phyloP scores from a whole-genome alignment of 768 basidiomycete species.

The Suillus luteus region DNA sequence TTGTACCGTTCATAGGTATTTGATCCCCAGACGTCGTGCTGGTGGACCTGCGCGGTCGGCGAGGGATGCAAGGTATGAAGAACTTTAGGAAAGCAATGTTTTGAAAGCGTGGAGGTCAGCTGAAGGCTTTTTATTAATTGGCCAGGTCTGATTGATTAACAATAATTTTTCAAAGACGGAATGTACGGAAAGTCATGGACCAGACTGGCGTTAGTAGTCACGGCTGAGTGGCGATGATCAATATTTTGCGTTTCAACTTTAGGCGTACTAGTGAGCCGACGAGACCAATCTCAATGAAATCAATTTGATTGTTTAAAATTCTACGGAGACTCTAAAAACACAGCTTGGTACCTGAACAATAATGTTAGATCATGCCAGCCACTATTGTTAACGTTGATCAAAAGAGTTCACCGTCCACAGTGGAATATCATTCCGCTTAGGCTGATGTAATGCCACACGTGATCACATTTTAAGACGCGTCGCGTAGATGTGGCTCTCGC shows the following conservation, averaged over 20 bases:
- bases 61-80: slow-evolving; percentile 31
- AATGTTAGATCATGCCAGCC: neutral
- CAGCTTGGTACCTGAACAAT: neutral
- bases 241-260: neutral
- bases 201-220: neutral
- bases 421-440: neutral
- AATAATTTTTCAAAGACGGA: slow-evolving; percentile 5
- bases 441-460: slow-evolving; percentile 8
- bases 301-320: neutral
- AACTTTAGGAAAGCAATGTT: slow-evolving; percentile 29
- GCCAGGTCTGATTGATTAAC: slow-evolving; percentile 1
- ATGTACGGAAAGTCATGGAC: neutral
- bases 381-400: neutral
- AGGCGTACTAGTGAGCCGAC: neutral
- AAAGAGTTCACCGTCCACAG: neutral
- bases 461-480: neutral
- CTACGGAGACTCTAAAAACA: neutral
- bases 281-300: neutral
- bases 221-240: neutral
- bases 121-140: slow-evolving; percentile 10
- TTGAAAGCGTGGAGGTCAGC: slow-evolving; percentile 16
- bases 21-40: slow-evolving; percentile 27
- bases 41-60: slow-evolving; percentile 26
- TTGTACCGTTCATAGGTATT: slow-evolving; percentile 51
- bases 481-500: slow-evolving; percentile 3